Base-by-base conservation (phyloP, 202 grass and related monocot genomes). In the Carex sylvatica region DNA sequence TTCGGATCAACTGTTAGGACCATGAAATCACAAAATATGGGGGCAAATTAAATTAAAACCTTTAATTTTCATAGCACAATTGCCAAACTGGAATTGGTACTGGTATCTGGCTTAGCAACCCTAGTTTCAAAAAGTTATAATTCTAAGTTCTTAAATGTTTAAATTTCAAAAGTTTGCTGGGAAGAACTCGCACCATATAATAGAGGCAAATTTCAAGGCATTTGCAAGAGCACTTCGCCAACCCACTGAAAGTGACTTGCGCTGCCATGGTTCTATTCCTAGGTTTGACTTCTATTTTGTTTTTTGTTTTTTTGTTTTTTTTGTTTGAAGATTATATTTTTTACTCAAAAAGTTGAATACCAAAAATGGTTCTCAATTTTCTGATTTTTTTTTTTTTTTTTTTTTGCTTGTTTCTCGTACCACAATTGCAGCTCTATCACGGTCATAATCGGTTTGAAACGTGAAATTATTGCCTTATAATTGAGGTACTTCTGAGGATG, bases 221-320 rank as follows among this genome's bases (percentile, higher is more conserved):
- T 95, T 98, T 91, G 95, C 95, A 18, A 91, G 90, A 85, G 95
- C 95, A 52, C 95, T 98, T 90, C 90, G 92, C 24, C 92, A 98
- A 82, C 92, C 95, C 68, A 93, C 82, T 74, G 90, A 98, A 81
- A 91, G 88, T 44, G 95, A 98, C 70, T 83, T 91, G 64, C 85
- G 90, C 24, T 86, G 95, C 33, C 85, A 12, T 12, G 95, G 90
- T 38, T 88, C 83, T 75, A 51, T 98, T 33, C 95, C 95, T 56
- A 98, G 92, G 95, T 98, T 84, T 83, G 85, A 83, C 36, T 84
- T 11, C 30, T 80, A 0, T 3, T 55, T 80, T 36, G 0, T 12
- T 26, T 82, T 82, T 84, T n/a, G n/a, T n/a, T n/a, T n/a, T n/a
- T n/a, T n/a, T n/a, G n/a, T n/a, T n/a, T n/a, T n/a, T n/a, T n/a